These are phyloP conservation scores for Karstenula rhodostoma DNA, from an alignment of 2,329 filamentous ascomycete species.

Conservation along the genomic window DNA sequence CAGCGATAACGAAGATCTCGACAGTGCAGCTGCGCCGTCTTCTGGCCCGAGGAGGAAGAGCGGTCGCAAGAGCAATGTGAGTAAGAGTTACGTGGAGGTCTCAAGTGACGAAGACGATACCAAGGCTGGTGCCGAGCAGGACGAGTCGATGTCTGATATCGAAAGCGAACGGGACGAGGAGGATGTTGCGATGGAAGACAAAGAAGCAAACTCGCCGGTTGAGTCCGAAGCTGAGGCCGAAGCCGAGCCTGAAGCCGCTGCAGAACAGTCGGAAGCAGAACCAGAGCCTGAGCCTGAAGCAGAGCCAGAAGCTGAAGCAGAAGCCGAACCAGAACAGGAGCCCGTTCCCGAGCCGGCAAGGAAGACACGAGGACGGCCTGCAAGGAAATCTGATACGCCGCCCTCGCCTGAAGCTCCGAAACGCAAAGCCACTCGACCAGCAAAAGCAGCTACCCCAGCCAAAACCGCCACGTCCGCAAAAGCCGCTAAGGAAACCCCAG, in stretches of 20 bases:
- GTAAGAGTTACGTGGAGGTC: conserved; percentile 57
- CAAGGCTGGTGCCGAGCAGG: conserved; percentile 35
- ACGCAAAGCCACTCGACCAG: conserved; percentile 1
- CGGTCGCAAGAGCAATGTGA: conserved; percentile 43
- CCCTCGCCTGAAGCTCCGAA: conserved; percentile 24
- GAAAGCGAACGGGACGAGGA: conserved; percentile 29
- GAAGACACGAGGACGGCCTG: not conserved
- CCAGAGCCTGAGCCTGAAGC: conserved; percentile 15
- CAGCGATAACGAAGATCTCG: conserved; percentile 46
- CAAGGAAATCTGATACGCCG: conserved; percentile 27
- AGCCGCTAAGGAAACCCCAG: not conserved
- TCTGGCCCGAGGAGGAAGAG: conserved; percentile 56
- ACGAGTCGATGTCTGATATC: conserved; percentile 27
- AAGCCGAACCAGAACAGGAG: conserved; percentile 21
- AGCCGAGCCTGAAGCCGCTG: conserved; percentile 26
- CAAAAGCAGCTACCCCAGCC: conserved; percentile 1
- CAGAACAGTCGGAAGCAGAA: conserved; percentile 23
- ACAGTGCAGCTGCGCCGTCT: conserved; percentile 36
- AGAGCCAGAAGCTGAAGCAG: conserved; percentile 14
- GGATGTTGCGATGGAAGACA: conserved; percentile 40
- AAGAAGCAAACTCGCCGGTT: conserved; percentile 23
- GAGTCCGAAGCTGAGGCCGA: conserved; percentile 17
- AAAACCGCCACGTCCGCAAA: not conserved
- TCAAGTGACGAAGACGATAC: conserved; percentile 53
- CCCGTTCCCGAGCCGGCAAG: conserved; percentile 19